Percentiles rank a stretch among this genome's conserved stretches.
phyloP scores from a whole-genome alignment of 1,284 basidiomycete genomes.

The Athelia sp. region DNA sequence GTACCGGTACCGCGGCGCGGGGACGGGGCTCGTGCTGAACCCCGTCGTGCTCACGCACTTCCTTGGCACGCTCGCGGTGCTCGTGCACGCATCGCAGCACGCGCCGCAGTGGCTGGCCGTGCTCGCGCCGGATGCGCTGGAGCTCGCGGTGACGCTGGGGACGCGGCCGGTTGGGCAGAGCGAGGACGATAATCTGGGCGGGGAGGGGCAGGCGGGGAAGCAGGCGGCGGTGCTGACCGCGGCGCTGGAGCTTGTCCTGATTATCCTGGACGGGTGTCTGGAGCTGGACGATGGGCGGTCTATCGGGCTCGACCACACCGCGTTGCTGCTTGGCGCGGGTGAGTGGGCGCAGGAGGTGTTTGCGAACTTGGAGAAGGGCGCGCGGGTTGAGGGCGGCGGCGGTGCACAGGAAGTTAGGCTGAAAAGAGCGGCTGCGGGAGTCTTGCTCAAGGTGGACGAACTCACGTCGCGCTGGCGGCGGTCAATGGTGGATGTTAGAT shows the following conservation, averaged over 20 bases:
- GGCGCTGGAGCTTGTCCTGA: slow-evolving; percentile 72
- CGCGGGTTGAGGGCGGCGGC: slow-evolving; percentile 59
- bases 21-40: slow-evolving; percentile 77
- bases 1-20: slow-evolving; percentile 62
- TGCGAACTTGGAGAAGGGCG: slow-evolving; percentile 58
- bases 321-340: slow-evolving; percentile 64
- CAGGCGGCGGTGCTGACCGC: slow-evolving; percentile 72
- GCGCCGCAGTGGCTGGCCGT: slow-evolving; percentile 76
- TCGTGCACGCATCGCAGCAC: slow-evolving; percentile 78
- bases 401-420: slow-evolving; percentile 56
- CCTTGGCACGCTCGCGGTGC: slow-evolving; percentile 72
- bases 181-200: slow-evolving; percentile 39
- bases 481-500: slow-evolving; percentile 50
- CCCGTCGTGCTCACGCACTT: slow-evolving; percentile 73
- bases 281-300: slow-evolving; percentile 75
- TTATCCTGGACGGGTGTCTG: slow-evolving; percentile 70
- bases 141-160: slow-evolving; percentile 77
- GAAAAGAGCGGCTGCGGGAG: slow-evolving; percentile 70
- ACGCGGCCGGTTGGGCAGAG: slow-evolving; percentile 53
- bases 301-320: slow-evolving; percentile 70
- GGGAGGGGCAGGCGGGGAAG: slow-evolving; percentile 28
- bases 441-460: slow-evolving; percentile 77
- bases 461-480: slow-evolving; percentile 71
- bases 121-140: slow-evolving; percentile 75
- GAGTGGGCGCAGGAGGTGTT: slow-evolving; percentile 83